Base-by-base conservation (phyloP, 2,329 filamentous ascomycete genomes). In the Pseudogymnoascus sp. region DNA sequence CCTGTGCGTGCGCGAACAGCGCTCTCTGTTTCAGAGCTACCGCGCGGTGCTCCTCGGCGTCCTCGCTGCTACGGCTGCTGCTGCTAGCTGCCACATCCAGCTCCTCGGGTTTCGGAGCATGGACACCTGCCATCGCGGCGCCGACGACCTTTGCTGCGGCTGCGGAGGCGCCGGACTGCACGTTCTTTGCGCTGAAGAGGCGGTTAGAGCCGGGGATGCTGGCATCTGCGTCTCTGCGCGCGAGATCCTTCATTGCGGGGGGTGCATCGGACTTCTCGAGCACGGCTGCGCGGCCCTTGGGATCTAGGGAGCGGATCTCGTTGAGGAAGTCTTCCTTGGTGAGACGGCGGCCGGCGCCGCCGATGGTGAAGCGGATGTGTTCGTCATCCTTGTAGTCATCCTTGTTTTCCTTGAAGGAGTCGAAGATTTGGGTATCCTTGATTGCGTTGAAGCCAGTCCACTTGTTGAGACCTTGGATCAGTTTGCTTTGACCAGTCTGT, bases 271-370 rank as follows among this genome's bases (percentile, higher is more conserved):
- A 69, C 36, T 65, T 62, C 37, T 69, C 65, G 3, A 75, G 65
- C n/a, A 74, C 61, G 41, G 73, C 71, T 23, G 63, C 66, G 43
- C 73, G 77, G 39, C 86, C 85, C 71, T 85, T 85, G 23, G 84
- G 83, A 72, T 93, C 89, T 65, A 93, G 80, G 67, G 86, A 84
- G 68, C 86, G 85, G 71, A 95, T 87, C 72, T 91, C 86, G 57
- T 82, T 79, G 66, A 95, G 85, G 72, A 95, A 93, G 71, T 92
- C 89, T 4, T 88, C 85, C 76, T 93, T 93, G 67, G 83, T 92
- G 84, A 95, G 88, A 60, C 90, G 85, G 66, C 82, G 81, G 5
- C 89, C 89, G n/a, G 86, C 84, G 36, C 87, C 85, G 51, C 83
- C 85, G 67, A 93, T 89, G 1, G 87, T 92, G 75, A 93, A 93